phyloP scores from a whole-genome alignment of 495 filamentous ascomycete genomes.

The Trypethelium eluteriae region DNA sequence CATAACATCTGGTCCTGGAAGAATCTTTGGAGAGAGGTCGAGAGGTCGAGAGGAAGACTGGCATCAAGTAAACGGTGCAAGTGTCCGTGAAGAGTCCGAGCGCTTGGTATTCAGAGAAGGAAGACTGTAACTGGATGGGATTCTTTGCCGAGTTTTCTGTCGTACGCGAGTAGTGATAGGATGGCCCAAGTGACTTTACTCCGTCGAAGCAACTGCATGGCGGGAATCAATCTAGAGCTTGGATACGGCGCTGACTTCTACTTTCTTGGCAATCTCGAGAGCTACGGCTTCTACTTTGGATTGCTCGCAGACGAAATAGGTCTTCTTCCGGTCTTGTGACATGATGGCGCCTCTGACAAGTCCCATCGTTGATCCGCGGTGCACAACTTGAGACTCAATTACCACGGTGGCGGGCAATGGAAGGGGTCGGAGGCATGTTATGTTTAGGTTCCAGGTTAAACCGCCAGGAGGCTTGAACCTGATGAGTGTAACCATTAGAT shows the following conservation, averaged over 20 bases:
- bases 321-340: background rate
- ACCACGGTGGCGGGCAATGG: background rate
- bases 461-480: background rate
- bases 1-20: conserved; percentile 43
- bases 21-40: conserved; percentile 46
- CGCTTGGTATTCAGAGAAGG: background rate
- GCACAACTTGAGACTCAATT: background rate
- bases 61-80: background rate
- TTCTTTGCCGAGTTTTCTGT: background rate
- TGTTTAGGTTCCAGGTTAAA: background rate
- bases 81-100: background rate
- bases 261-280: background rate
- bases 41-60: conserved; percentile 42
- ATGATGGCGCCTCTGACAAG: background rate
- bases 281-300: background rate
- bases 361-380: background rate
- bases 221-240: background rate
- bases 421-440: background rate
- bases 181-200: no score
- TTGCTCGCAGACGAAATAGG: conserved; percentile 1
- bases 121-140: background rate
- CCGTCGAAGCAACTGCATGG: background rate
- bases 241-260: background rate
- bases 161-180: background rate
- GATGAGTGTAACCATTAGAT: background rate